Conservation (phyloP, 2,329 filamentous ascomycete species). For the Neospermospora avenae region DNA sequence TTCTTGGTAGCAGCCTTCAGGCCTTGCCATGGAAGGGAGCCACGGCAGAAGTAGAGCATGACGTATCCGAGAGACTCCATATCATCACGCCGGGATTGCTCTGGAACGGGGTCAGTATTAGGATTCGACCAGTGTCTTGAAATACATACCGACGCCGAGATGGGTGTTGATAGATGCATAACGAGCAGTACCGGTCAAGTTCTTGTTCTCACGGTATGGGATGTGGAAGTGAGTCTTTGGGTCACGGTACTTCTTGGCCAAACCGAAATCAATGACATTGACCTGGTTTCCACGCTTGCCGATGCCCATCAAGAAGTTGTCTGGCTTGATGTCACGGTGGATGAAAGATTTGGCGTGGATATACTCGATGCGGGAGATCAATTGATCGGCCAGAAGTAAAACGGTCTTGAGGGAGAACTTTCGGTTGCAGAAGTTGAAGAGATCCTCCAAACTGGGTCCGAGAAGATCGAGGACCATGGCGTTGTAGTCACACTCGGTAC, state of each 20-base stretch:
- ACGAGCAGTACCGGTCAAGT: constrained; percentile 95
- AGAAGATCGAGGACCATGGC: constrained; percentile 98
- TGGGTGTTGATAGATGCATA: constrained; percentile 99
- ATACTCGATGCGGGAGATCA: constrained; percentile 99
- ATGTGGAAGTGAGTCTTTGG: constrained; percentile 99
- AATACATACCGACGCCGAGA: constrained; percentile 75
- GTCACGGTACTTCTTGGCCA: constrained; percentile 99
- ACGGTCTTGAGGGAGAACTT: constrained; percentile 99
- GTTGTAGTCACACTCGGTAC: constrained; percentile 99
- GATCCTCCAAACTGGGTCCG: constrained; percentile 90
- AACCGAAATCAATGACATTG: constrained; percentile 98
- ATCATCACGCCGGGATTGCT: constrained; percentile 98
- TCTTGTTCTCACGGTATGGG: constrained; percentile 99
- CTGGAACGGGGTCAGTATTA: constrained; percentile 44
- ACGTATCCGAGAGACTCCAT: constrained; percentile 99
- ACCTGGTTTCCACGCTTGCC: constrained; percentile 99
- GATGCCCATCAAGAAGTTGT: constrained; percentile 99
- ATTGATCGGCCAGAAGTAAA: constrained; percentile 90
- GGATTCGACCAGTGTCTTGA: background rate
- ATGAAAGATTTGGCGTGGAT: constrained; percentile 99
- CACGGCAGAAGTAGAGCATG: constrained; percentile 99
- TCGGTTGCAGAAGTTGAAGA: constrained; percentile 99
- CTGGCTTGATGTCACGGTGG: constrained; percentile 99
- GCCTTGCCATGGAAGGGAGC: constrained; percentile 97
- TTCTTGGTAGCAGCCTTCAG: constrained; percentile 98